Evolutionary conservation across 2,329 filamentous ascomycete genomes (phyloP).

Genomic region (Blumeriella jaapii): DNA sequence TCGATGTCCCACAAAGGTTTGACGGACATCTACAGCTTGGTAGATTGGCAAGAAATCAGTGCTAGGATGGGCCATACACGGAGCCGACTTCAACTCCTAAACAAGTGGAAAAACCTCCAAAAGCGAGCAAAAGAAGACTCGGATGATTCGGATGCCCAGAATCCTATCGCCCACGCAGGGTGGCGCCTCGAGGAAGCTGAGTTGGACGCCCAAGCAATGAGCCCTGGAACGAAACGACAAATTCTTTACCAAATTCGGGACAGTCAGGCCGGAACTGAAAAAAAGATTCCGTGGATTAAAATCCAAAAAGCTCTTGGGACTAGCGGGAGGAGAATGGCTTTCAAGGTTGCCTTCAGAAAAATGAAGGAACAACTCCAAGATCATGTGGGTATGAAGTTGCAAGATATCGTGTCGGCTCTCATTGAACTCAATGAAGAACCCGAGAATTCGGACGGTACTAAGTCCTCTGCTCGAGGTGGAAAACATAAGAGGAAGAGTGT

Average conservation of each 20-base stretch:
- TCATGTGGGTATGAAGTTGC: conserved; percentile 22
- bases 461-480: conserved; percentile 13
- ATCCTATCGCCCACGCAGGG: conserved; percentile 25
- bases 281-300: conserved; percentile 38
- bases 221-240: conserved; percentile 33
- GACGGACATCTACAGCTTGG: conserved; percentile 36
- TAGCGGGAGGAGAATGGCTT: conserved; percentile 27
- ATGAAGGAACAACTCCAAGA: conserved; percentile 21
- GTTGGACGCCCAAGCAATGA: conserved; percentile 32
- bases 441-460: too few relatives aligned
- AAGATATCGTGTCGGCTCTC: conserved; percentile 19
- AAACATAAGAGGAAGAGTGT: conserved; percentile 3
- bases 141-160: conserved; percentile 10
- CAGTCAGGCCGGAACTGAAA: conserved; percentile 31
- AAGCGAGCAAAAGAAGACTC: conserved; percentile 20
- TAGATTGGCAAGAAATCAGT: conserved; percentile 57
- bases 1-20: conserved; percentile 28
- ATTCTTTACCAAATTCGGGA: conserved; percentile 35
- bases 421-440: conserved; percentile 20
- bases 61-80: conserved; percentile 48
- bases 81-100: conserved; percentile 54
- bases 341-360: conserved; percentile 22
- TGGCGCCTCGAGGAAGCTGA: conserved; percentile 35
- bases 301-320: conserved; percentile 33
- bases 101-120: conserved; percentile 47